A percentile compares a stretch with the other conserved stretches of the same genome.
Conservation (phyloP, 2,329 filamentous ascomycete genomes). For the Neonectria hederae region DNA sequence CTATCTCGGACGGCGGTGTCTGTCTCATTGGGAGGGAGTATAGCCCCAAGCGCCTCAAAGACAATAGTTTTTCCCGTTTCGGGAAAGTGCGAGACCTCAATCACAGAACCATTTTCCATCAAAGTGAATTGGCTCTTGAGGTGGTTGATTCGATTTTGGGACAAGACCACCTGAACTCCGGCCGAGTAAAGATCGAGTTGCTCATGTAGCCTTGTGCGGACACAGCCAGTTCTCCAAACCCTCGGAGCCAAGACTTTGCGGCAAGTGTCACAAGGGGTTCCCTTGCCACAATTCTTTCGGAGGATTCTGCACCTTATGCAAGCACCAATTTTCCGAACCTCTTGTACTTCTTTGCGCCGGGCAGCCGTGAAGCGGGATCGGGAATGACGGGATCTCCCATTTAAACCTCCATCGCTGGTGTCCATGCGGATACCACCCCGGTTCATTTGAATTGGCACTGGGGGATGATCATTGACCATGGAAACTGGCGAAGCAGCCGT, state of each 20-base stretch:
- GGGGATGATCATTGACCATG: constrained; percentile 44
- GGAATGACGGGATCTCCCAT: constrained; percentile 62
- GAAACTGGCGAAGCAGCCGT: constrained; percentile 48
- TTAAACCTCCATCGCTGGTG: constrained; percentile 52
- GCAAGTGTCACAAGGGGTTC: constrained; percentile 70
- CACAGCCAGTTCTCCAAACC: constrained; percentile 72
- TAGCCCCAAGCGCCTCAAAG: constrained; percentile 48
- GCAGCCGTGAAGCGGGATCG: constrained; percentile 66
- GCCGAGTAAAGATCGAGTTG: constrained; percentile 71
- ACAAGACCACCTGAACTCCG: constrained; percentile 69
- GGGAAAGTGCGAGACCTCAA: constrained; percentile 70
- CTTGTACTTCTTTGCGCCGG: constrained; percentile 71
- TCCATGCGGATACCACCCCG: constrained; percentile 65
- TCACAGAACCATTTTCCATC: constrained; percentile 57
- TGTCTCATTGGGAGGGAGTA: constrained; percentile 48
- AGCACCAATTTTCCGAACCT: constrained; percentile 71
- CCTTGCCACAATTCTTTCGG: constrained; percentile 72
- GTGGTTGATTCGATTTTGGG: constrained; percentile 66
- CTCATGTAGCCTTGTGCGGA: constrained; percentile 69
- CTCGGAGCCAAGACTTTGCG: constrained; percentile 70
- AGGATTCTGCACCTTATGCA: constrained; percentile 73
- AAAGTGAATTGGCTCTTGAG: constrained; percentile 62
- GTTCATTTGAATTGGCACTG: constrained; percentile 46
- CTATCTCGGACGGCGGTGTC: constrained; percentile 48
- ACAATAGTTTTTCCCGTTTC: constrained; percentile 56